Conservation (phyloP, 2,329 filamentous ascomycete species). For the Xylariaceae sp. region DNA sequence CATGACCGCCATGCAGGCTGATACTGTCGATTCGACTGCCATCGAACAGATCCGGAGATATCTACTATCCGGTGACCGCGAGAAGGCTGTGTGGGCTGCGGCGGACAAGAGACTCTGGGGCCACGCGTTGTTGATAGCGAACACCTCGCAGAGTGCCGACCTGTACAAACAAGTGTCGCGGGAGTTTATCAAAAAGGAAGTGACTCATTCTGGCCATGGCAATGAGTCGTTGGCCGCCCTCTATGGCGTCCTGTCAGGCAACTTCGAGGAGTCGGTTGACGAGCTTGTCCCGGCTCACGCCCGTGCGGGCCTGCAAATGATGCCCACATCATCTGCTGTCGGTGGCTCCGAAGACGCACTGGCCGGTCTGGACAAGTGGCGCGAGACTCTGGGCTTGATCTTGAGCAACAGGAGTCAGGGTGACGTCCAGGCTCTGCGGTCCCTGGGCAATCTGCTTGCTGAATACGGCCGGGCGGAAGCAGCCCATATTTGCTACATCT, state of each 20-base stretch:
- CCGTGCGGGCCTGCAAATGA: slow-evolving; percentile 82
- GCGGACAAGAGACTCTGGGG: slow-evolving; percentile 94
- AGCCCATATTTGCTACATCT: slow-evolving; percentile 88
- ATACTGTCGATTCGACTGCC: slow-evolving; percentile 61
- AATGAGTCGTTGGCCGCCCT: slow-evolving; percentile 84
- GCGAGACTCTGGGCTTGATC: slow-evolving; percentile 78
- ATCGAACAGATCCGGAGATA: slow-evolving; percentile 66
- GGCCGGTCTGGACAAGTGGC: slow-evolving; percentile 87
- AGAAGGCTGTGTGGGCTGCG: slow-evolving; percentile 88
- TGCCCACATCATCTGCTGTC: slow-evolving; percentile 62
- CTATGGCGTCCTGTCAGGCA: slow-evolving; percentile 91
- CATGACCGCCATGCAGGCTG: slow-evolving; percentile 39
- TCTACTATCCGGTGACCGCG: slow-evolving; percentile 73
- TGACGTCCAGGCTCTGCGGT: slow-evolving; percentile 68
- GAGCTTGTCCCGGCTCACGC: slow-evolving; percentile 91
- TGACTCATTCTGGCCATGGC: slow-evolving; percentile 71
- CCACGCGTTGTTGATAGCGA: slow-evolving; percentile 85
- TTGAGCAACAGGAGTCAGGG: slow-evolving; percentile 79
- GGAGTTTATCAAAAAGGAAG: slow-evolving; percentile 92
- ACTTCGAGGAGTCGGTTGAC: slow-evolving; percentile 89
- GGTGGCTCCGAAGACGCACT: slow-evolving; percentile 63
- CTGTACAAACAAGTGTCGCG: slow-evolving; percentile 90
- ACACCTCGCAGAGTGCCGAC: slow-evolving; percentile 62
- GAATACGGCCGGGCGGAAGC: slow-evolving; percentile 86
- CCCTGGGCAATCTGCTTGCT: slow-evolving; percentile 73